Evolutionary conservation across 1,284 basidiomycete species (phyloP), one percentile per base, ranked within the genome.

Genomic region (Ganoderma lucidum): DNA sequence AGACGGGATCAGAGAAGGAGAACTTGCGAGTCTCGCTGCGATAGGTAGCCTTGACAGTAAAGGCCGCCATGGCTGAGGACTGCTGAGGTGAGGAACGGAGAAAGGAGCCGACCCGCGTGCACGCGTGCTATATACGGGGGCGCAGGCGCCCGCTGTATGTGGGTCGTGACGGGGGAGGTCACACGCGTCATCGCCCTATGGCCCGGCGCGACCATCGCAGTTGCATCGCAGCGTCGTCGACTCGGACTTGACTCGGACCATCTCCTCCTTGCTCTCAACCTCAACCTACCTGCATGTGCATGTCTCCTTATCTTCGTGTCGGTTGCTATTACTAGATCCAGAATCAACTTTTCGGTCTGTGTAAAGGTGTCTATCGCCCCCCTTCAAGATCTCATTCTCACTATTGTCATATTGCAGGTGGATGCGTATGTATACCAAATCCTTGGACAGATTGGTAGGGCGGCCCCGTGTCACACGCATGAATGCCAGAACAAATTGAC

Each of bases 1-100:
- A 87, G 56, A 75, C 67, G 4, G 80, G 74, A 6, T 82, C 78
- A n/a, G 76, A 55, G 48, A 87, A 84, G 2, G 83, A 74, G 71
- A 88, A 82, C 65, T 80, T 85, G 71, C 87, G 84, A 37, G 85
- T 87, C 71, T 87, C 86, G 68, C 79, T 81, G 69, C 81, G 80
- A 74, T 87, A 88, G 32, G 86, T 87, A 3, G 86, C 86, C 77
- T 87, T 88, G 75, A 87, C 80, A 67, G 83, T 83, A 79, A 87
- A 88, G 66, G 64, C 70, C 30, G 65, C 72, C 87, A 87, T 87
- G 79, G 76, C 79, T 72, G 75, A 17, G 71, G 71, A 72, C 64
- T 70, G 73, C 68, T 73, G 72, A 71, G 67, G 64, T 67, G 66
- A 72, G 71, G 69, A 68, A 64, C 42, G 53, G 67, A 73, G 68